phyloP scores from a whole-genome alignment of 805 yeast genomes.

The Alloascoidea africana region DNA sequence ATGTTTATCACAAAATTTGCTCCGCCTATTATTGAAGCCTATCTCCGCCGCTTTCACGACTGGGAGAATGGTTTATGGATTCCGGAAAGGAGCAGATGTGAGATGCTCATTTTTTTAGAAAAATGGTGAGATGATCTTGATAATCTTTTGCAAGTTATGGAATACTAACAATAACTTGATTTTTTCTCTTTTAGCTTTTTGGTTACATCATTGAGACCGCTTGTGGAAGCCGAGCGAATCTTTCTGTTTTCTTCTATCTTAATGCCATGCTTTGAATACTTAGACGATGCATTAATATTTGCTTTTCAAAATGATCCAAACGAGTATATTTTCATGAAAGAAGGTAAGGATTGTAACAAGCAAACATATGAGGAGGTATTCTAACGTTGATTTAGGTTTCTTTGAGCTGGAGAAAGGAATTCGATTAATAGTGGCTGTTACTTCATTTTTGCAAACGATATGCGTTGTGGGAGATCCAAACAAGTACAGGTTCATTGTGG shows the following conservation, averaged over 20 bases:
- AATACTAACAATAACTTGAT: too few relatives aligned
- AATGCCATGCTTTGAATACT: background rate
- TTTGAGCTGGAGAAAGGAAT: conserved; percentile 1
- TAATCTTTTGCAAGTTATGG: too few relatives aligned
- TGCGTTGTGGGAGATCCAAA: background rate
- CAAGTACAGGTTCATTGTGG: background rate
- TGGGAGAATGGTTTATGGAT: background rate
- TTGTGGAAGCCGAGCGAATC: background rate
- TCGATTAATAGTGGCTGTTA: background rate
- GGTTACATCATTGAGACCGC: background rate
- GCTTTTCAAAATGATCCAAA: background rate
- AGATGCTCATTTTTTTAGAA: background rate
- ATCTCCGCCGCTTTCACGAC: background rate
- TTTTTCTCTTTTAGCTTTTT: too few relatives aligned
- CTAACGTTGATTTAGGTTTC: too few relatives aligned
- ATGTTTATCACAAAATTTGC: background rate
- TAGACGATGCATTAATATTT: background rate
- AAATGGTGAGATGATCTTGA: too few relatives aligned
- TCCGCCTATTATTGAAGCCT: background rate
- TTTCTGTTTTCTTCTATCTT: background rate
- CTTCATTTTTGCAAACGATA: background rate
- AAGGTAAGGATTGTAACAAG: too few relatives aligned
- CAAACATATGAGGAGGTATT: too few relatives aligned
- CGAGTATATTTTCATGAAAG: background rate
- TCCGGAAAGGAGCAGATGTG: conserved; percentile 1